These are phyloP conservation scores for Mycena leptocephala DNA, from an alignment of 768 basidiomycete genomes.

Conservation along the genomic window DNA sequence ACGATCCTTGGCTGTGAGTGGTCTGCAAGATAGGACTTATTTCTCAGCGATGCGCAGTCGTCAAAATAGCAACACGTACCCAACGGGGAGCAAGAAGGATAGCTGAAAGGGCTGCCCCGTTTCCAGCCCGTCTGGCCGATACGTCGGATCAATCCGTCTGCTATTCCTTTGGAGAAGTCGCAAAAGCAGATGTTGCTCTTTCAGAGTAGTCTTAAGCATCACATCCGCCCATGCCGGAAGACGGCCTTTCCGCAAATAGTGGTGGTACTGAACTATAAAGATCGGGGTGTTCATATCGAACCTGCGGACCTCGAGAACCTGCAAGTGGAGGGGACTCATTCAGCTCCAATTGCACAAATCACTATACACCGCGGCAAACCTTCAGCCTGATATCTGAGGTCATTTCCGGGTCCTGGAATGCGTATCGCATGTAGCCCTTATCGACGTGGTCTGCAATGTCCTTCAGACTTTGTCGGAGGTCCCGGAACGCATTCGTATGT, in stretches of 20 bases:
- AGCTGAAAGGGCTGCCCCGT: not conserved
- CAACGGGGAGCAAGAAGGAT: conserved; percentile 19
- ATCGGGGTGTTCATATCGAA: conserved; percentile 13
- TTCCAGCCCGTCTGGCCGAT: not conserved
- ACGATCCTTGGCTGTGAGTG: conserved; percentile 8
- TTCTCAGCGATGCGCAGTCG: not conserved
- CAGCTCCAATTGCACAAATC: not conserved
- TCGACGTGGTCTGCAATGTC: not conserved
- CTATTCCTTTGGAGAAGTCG: conserved; percentile 11
- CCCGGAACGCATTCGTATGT: conserved; percentile 10
- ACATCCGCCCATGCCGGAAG: not conserved
- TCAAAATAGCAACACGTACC: not conserved
- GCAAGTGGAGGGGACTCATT: not conserved
- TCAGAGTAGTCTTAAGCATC: not conserved
- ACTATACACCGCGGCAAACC: not conserved
- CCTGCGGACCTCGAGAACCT: conserved; percentile 13
- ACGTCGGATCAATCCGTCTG: conserved; percentile 1
- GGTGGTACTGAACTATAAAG: conserved; percentile 9
- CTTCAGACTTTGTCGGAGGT: not conserved
- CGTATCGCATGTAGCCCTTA: not conserved
- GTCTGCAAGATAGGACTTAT: no score
- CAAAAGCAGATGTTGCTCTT: conserved; percentile 21
- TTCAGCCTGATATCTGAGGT: conserved; percentile 11
- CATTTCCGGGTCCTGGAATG: conserved; percentile 3
- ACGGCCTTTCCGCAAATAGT: not conserved